phyloP scores from a whole-genome alignment of 1,284 basidiomycete genomes.

The Ceratorhiza oryzae-sativae region DNA sequence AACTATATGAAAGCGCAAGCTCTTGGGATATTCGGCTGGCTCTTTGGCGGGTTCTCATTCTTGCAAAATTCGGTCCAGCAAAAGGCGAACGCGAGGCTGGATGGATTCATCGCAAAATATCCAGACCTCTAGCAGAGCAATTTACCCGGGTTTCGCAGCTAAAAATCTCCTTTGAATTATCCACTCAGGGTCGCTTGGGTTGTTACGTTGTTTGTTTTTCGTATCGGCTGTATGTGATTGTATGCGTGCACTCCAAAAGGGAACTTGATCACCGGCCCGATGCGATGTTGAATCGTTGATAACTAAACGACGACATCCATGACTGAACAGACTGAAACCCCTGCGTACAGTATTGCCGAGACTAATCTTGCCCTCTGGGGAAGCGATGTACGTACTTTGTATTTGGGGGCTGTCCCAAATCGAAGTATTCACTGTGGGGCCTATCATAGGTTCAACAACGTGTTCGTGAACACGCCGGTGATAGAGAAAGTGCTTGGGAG shows the following conservation, averaged over 20 bases:
- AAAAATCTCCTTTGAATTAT: not conserved
- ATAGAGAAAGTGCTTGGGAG: slow-evolving; percentile 63
- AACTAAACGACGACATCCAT: slow-evolving; percentile 46
- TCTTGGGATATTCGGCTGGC: slow-evolving; percentile 19
- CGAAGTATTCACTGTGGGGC: not conserved
- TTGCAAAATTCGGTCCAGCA: slow-evolving; percentile 22
- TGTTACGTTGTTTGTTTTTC: slow-evolving; percentile 9
- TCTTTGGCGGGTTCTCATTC: slow-evolving; percentile 26
- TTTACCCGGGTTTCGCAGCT: not conserved
- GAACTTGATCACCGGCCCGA: slow-evolving; percentile 24
- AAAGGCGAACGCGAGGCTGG: slow-evolving; percentile 12
- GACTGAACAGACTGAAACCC: slow-evolving; percentile 57
- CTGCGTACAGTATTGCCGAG: slow-evolving; percentile 64
- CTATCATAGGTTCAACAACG: slow-evolving; percentile 61
- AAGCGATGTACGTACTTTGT: slow-evolving; percentile 58
- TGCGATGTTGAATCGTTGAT: slow-evolving; percentile 3
- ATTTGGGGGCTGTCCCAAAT: not conserved
- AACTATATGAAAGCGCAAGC: slow-evolving; percentile 3
- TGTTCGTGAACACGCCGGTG: slow-evolving; percentile 62
- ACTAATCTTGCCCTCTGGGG: slow-evolving; percentile 68
- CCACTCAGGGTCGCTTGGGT: not conserved
- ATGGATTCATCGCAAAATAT: slow-evolving; percentile 18
- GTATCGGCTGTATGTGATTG: not conserved
- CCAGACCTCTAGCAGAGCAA: slow-evolving; percentile 10
- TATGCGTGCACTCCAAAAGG: slow-evolving; percentile 23